Evolutionary conservation across 2,329 filamentous ascomycete species (phyloP).

Genomic region (Botrytis galanthina): DNA sequence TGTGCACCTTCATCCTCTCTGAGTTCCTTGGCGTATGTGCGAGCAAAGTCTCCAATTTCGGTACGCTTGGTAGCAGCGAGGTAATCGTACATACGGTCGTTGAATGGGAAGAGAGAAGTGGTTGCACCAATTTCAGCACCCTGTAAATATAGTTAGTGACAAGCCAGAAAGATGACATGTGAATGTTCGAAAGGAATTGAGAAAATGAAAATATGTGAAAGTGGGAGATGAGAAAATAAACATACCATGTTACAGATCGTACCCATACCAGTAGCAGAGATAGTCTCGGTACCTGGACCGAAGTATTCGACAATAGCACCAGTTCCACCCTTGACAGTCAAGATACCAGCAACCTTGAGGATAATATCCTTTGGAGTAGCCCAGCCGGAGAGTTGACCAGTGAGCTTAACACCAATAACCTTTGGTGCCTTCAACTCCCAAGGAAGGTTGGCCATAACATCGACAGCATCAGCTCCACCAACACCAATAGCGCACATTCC

Average conservation of each 20-base stretch:
- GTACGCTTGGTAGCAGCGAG: slow-evolving; percentile 85
- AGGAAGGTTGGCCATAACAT: slow-evolving; percentile 95
- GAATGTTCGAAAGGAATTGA: background rate
- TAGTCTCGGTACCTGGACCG: slow-evolving; percentile 68
- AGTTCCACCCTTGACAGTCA: slow-evolving; percentile 97
- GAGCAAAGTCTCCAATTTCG: slow-evolving; percentile 86
- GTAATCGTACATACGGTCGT: slow-evolving; percentile 97
- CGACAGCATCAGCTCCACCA: slow-evolving; percentile 95
- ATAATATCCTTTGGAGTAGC: slow-evolving; percentile 95
- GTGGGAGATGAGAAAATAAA: background rate
- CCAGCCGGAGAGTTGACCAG: slow-evolving; percentile 86
- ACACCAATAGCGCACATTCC: slow-evolving; percentile 82
- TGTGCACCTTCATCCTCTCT: slow-evolving; percentile 84
- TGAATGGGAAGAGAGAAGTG: slow-evolving; percentile 95
- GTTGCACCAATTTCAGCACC: slow-evolving; percentile 76
- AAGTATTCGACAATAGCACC: slow-evolving; percentile 83
- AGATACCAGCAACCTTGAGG: slow-evolving; percentile 91
- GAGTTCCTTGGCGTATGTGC: slow-evolving; percentile 80
- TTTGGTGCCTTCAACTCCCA: slow-evolving; percentile 99
- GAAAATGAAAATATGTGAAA: background rate
- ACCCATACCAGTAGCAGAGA: slow-evolving; percentile 83
- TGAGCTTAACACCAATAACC: slow-evolving; percentile 93
- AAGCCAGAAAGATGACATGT: background rate
- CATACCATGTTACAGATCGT: slow-evolving; percentile 69
- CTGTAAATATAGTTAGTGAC: background rate